Conservation (phyloP, 495 filamentous ascomycete species). For the Lepidopterella palustris region DNA sequence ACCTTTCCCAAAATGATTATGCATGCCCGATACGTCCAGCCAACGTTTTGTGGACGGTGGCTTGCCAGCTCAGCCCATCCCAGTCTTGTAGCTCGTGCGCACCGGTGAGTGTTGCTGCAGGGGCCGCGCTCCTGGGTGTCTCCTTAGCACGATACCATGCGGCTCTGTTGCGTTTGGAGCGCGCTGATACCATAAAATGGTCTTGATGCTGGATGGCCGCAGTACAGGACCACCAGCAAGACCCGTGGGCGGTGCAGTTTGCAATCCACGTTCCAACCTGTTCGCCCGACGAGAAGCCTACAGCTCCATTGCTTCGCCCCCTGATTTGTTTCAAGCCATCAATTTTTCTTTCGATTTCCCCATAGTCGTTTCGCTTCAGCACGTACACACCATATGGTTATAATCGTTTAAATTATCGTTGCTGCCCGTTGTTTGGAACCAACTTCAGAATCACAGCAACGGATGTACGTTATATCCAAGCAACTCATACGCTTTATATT, state of each 20-base stretch:
- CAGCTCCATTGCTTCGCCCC: slow-evolving; percentile 24
- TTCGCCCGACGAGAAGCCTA: slow-evolving; percentile 9
- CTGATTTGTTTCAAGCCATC: slow-evolving; percentile 11
- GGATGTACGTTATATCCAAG: not conserved
- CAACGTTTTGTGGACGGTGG: slow-evolving; percentile 15
- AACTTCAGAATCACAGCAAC: not conserved
- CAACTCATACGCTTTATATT: not conserved
- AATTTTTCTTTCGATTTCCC: not conserved
- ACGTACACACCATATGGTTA: not conserved
- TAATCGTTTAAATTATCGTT: not conserved
- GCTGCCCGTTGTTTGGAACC: not conserved
- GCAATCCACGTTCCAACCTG: slow-evolving; percentile 4
- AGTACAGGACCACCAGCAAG: slow-evolving; percentile 10
- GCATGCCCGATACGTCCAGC: slow-evolving; percentile 4
- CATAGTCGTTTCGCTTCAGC: not conserved
- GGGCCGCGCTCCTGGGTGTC: not conserved
- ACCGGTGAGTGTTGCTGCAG: slow-evolving; percentile 24
- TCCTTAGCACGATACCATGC: slow-evolving; percentile 7
- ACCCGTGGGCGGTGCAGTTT: slow-evolving; percentile 24
- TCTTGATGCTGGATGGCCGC: slow-evolving; percentile 1
- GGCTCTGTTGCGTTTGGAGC: slow-evolving; percentile 23
- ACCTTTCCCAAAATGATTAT: slow-evolving; percentile 22
- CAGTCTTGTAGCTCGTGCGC: not conserved
- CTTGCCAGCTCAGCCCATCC: not conserved
- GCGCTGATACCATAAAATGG: slow-evolving; percentile 28